Conservation (phyloP, 2,329 filamentous ascomycete genomes). For the Cytospora piceae region DNA sequence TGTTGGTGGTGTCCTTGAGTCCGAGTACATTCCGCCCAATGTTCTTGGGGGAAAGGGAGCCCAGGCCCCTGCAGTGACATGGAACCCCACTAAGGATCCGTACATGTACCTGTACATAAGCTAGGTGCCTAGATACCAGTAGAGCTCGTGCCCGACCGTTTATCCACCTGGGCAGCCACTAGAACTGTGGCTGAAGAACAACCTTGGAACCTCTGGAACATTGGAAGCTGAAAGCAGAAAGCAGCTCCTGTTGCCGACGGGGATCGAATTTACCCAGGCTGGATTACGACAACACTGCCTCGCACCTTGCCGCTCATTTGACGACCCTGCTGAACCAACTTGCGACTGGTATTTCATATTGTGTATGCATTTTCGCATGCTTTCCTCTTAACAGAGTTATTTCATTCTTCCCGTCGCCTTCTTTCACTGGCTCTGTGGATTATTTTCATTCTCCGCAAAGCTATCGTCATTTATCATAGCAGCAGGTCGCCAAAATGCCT, state of each 20-base stretch:
- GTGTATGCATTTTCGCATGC: slow-evolving; percentile 31
- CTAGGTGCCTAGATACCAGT: not conserved
- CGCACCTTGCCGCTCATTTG: slow-evolving; percentile 14
- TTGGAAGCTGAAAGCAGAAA: not conserved
- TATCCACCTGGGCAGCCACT: slow-evolving; percentile 17
- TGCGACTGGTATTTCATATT: slow-evolving; percentile 4
- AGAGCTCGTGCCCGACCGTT: not conserved
- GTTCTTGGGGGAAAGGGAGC: slow-evolving; percentile 14
- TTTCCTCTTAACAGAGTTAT: not conserved
- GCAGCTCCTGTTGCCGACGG: not conserved
- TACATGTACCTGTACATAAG: not conserved
- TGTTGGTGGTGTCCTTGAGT: slow-evolving; percentile 1
- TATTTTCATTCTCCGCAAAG: not conserved
- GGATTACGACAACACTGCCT: slow-evolving; percentile 10
- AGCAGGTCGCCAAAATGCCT: slow-evolving; percentile 40
- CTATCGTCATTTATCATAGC: slow-evolving; percentile 1
- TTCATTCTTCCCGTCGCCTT: not conserved
- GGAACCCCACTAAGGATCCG: not conserved
- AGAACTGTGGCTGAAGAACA: slow-evolving; percentile 15
- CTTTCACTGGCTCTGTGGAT: not conserved
- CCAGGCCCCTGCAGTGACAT: not conserved
- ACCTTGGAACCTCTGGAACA: slow-evolving; percentile 1
- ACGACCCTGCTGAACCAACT: not conserved
- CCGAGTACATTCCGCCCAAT: slow-evolving; percentile 9
- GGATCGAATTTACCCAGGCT: slow-evolving; percentile 19